A percentile compares a stretch with the other conserved stretches of the same genome.
phyloP scores from a whole-genome alignment of 73 alveolate species.

The Halteria grandinella region DNA sequence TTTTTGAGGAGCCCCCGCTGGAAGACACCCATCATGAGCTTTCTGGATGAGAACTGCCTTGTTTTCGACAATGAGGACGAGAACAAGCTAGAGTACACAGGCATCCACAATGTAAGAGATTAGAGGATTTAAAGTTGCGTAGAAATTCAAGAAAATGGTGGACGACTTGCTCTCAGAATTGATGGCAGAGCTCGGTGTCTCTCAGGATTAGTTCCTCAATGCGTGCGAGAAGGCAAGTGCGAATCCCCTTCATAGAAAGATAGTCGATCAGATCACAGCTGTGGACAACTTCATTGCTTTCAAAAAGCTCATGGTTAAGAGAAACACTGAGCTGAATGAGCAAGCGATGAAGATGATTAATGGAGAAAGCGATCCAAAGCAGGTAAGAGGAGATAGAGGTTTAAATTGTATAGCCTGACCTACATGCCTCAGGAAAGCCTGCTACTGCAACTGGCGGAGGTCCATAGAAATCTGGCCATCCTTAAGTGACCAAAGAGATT shows the following conservation, averaged over 20 bases:
- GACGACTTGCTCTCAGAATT: slow-evolving; percentile 80
- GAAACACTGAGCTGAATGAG: slow-evolving; percentile 82
- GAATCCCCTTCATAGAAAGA: slow-evolving; percentile 68
- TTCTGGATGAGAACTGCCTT: slow-evolving; percentile 84
- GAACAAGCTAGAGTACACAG: slow-evolving; percentile 84
- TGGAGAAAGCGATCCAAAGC: not conserved
- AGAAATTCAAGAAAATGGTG: slow-evolving; percentile 83
- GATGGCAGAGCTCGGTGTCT: slow-evolving; percentile 82
- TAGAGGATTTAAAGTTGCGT: not conserved
- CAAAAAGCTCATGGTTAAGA: slow-evolving; percentile 84
- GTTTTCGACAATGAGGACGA: slow-evolving; percentile 90
- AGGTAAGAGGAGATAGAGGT: slow-evolving; percentile 23
- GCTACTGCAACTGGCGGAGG: slow-evolving; percentile 18
- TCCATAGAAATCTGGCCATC: not conserved
- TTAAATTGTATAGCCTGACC: not conserved
- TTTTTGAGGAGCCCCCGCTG: slow-evolving; percentile 80
- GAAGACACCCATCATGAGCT: slow-evolving; percentile 78
- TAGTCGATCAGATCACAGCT: slow-evolving; percentile 66
- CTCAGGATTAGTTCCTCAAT: slow-evolving; percentile 69
- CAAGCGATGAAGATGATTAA: slow-evolving; percentile 68
- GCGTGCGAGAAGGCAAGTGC: slow-evolving; percentile 68
- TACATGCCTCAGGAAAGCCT: slow-evolving; percentile 17
- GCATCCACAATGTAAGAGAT: slow-evolving; percentile 68
- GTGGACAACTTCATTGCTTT: slow-evolving; percentile 81
- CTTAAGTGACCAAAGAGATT: not conserved